Evolutionary conservation across 2,329 filamentous ascomycete genomes (phyloP), one percentile per base, ranked within the genome.

Genomic region (Apiospora phragmitis): DNA sequence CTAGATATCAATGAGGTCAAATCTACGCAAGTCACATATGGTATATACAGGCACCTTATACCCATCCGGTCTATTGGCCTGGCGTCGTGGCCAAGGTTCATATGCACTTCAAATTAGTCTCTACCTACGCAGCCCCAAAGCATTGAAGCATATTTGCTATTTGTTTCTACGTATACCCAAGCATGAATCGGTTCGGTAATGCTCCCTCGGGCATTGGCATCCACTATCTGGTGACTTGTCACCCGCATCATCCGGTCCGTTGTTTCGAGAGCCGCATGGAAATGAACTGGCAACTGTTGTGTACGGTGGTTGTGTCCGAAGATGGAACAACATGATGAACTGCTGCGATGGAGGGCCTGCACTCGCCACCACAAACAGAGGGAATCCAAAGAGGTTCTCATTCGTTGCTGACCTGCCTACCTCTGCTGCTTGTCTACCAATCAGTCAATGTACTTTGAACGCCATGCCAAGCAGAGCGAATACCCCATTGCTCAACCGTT

Each of bases 201-300:
- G 24, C 26, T 55, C 49, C 14, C 26, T 32, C 26, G 14, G 26
- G 14, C 49, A 29, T 35, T 35, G 18, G 29, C 29, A 59, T 35
- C 51, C 51, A 35, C 51, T 35, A 16, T 62, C 55, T 62, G 55
- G 32, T 62, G 55, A 32, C 32, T 62, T 62, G 32, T 62, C 55
- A 62, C 21, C 32, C 55, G 55, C 55, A 62, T 62, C 55, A 62
- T 62, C 55, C 55, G 55, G 55, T 38, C 32, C 55, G 18, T 62
- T 62, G 55, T 38, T 62, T 62, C 55, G 55, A 38, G 55, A 62
- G 55, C 55, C 55, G 29, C 14, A 38, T 38, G 55, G 55, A 38
- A 38, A 38, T 38, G 55, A 62, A 38, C 9, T n/a, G 55, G 32
- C 21, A 14, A 38, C 9, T n/a, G 32, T 62, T 12, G 16, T 32